These are phyloP conservation scores for Globisporangium spinosum DNA, from an alignment of 352 stramenopile genomes.

Conservation along the genomic window DNA sequence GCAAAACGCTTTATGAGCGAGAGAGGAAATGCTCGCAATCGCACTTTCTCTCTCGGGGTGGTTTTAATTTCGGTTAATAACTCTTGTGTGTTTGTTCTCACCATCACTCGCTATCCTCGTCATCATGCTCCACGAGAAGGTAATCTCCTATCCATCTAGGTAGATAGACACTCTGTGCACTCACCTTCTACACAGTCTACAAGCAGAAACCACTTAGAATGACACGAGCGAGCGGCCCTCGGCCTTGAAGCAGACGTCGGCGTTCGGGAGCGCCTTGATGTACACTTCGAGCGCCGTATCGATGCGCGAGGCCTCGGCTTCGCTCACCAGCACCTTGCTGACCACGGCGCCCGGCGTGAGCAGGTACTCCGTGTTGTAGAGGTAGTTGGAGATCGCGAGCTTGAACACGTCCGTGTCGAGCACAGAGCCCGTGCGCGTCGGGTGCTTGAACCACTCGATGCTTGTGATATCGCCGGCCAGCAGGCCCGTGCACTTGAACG, in stretches of 20 bases:
- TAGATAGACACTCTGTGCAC: too few species aligned
- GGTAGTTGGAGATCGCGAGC: conserved; percentile 22
- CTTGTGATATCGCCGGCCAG: conserved; percentile 25
- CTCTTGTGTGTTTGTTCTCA: too few species aligned
- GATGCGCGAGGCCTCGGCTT: conserved; percentile 46
- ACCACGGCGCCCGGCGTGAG: conserved; percentile 41
- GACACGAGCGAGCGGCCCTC: conserved; percentile 8
- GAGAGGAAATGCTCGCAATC: too few species aligned
- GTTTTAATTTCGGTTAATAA: too few species aligned
- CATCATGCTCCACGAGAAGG: too few species aligned
- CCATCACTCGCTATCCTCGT: too few species aligned
- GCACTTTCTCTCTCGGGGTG: too few species aligned
- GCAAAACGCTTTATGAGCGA: too few species aligned
- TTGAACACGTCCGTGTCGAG: conserved; percentile 16
- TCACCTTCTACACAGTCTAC: too few species aligned
- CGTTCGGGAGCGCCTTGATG: neutral
- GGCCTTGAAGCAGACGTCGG: too few species aligned
- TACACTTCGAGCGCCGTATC: conserved; percentile 27
- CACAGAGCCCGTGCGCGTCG: conserved; percentile 3
- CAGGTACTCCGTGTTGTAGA: conserved; percentile 14
- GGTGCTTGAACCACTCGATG: conserved; percentile 39
- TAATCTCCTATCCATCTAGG: too few species aligned
- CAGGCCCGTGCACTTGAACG: conserved; percentile 22
- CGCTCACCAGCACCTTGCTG: conserved; percentile 24
- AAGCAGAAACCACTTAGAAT: too few species aligned